A percentile compares a stretch with the other conserved stretches of the same genome.
These are phyloP conservation scores for Knufia fluminis DNA, from an alignment of 2,329 filamentous ascomycete genomes.

Conservation along the genomic window DNA sequence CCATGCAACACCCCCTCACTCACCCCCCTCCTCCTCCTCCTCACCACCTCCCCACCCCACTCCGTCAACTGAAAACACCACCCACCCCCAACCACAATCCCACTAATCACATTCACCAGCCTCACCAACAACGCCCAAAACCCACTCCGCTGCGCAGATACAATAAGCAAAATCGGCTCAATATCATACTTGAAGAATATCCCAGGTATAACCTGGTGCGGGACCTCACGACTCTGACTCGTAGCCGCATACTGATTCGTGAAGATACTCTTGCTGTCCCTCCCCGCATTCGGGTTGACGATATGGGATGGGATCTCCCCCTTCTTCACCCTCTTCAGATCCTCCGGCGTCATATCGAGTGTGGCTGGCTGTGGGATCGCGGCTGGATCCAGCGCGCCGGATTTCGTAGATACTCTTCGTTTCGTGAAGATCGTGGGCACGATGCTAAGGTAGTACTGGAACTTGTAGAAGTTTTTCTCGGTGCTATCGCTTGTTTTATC, in stretches of 20 bases:
- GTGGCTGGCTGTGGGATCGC: slow-evolving; percentile 29
- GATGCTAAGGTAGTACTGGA: slow-evolving; percentile 93
- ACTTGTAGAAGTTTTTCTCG: slow-evolving; percentile 77
- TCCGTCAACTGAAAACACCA: slow-evolving; percentile 84
- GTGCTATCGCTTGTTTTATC: slow-evolving; percentile 78
- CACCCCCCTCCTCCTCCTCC: slow-evolving; percentile 26
- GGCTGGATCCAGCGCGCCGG: slow-evolving; percentile 34
- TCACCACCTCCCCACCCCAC: slow-evolving; percentile 52
- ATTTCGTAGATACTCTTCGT: slow-evolving; percentile 24
- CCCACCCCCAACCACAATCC: slow-evolving; percentile 84
- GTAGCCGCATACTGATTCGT: slow-evolving; percentile 99
- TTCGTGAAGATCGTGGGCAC: slow-evolving; percentile 89
- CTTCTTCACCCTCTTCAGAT: slow-evolving; percentile 25
- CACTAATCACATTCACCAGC: slow-evolving; percentile 81
- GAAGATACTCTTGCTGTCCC: slow-evolving; percentile 54
- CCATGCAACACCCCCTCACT: slow-evolving; percentile 43
- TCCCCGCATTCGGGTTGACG: slow-evolving; percentile 16
- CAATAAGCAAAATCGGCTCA: slow-evolving; percentile 80
- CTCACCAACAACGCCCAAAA: slow-evolving; percentile 68
- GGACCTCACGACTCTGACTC: slow-evolving; percentile 65
- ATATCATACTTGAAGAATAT: slow-evolving; percentile 99
- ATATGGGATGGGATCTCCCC: slow-evolving; percentile 14
- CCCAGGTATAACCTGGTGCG: slow-evolving; percentile 67
- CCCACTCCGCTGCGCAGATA: slow-evolving; percentile 70
- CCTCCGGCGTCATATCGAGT: slow-evolving; percentile 27